Conservation (phyloP, 305 asterid genomes). For the Salvia sclarea region DNA sequence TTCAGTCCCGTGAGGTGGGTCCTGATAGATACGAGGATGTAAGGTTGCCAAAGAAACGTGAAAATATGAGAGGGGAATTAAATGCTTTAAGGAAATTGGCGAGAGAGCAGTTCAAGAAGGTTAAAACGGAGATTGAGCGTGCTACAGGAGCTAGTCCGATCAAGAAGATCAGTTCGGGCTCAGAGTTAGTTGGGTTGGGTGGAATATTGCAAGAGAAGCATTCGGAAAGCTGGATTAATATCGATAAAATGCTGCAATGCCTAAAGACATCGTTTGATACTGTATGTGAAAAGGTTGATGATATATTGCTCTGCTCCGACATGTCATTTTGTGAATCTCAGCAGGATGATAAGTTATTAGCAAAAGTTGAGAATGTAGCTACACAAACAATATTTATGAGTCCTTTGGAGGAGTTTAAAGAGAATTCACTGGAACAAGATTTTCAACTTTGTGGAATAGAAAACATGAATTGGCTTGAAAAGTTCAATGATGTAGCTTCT, state of each 20-base stretch:
- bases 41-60: constrained; percentile 34
- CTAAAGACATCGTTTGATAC: constrained; percentile 48
- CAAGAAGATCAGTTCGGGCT: constrained; percentile 48
- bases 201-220: constrained; percentile 55
- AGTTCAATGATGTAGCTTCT: constrained; percentile 56
- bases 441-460: constrained; percentile 40
- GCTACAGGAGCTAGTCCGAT: constrained; percentile 42
- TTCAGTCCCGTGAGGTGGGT: constrained; percentile 34
- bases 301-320: constrained; percentile 41
- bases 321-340: constrained; percentile 44
- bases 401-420: constrained; percentile 49
- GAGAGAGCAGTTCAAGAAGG: constrained; percentile 55
- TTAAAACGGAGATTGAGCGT: constrained; percentile 47
- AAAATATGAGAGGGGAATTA: constrained; percentile 50
- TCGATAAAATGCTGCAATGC: constrained; percentile 44
- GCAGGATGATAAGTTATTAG: constrained; percentile 41
- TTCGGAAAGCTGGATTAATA: constrained; percentile 42
- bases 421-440: constrained; percentile 45
- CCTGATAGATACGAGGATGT: constrained; percentile 29
- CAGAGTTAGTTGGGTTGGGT: constrained; percentile 61
- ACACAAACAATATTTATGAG: constrained; percentile 46
- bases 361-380: constrained; percentile 58
- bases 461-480: constrained; percentile 50
- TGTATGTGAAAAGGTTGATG: constrained; percentile 45
- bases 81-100: constrained; percentile 39